Evolutionary conservation across 2,329 filamentous ascomycete genomes (phyloP).

Genomic region (Pseudogymnoascus pannorum): DNA sequence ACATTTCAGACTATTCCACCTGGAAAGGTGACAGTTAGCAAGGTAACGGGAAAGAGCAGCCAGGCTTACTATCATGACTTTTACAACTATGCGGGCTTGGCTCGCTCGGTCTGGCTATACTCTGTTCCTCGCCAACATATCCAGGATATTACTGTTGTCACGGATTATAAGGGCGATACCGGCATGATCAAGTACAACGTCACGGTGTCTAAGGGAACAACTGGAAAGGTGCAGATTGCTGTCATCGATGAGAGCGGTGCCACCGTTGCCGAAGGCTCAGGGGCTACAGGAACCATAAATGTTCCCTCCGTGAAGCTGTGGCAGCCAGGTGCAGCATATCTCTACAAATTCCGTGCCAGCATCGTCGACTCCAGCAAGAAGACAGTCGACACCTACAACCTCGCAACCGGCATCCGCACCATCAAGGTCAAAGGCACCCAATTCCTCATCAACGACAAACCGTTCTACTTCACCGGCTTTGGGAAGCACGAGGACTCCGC

Average conservation of each 20-base stretch:
- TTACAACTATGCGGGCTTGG: conserved; percentile 27
- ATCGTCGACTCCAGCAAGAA: conserved; percentile 14
- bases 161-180: conserved; percentile 14
- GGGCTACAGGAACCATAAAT: conserved; percentile 13
- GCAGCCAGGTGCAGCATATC: conserved; percentile 25
- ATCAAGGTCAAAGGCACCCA: conserved; percentile 18
- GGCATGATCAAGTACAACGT: conserved; percentile 15
- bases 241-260: conserved; percentile 13
- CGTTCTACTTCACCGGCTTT: conserved; percentile 28
- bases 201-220: background rate
- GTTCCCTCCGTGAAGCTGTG: conserved; percentile 21
- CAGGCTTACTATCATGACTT: conserved; percentile 29
- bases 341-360: conserved; percentile 22
- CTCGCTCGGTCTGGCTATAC: conserved; percentile 26
- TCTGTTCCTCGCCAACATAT: conserved; percentile 20
- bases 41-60: conserved; percentile 17
- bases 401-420: conserved; percentile 21
- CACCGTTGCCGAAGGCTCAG: conserved; percentile 11
- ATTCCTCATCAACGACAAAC: conserved; percentile 26
- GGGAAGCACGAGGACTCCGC: conserved; percentile 26
- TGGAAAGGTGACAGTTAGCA: background rate
- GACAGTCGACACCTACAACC: conserved; percentile 20
- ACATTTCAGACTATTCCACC: conserved; percentile 19
- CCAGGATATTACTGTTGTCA: conserved; percentile 22
- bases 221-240: background rate